Evolutionary conservation across 768 basidiomycete genomes (phyloP), one percentile per base, ranked within the genome.

Genomic region (Psilocybe azurescens): DNA sequence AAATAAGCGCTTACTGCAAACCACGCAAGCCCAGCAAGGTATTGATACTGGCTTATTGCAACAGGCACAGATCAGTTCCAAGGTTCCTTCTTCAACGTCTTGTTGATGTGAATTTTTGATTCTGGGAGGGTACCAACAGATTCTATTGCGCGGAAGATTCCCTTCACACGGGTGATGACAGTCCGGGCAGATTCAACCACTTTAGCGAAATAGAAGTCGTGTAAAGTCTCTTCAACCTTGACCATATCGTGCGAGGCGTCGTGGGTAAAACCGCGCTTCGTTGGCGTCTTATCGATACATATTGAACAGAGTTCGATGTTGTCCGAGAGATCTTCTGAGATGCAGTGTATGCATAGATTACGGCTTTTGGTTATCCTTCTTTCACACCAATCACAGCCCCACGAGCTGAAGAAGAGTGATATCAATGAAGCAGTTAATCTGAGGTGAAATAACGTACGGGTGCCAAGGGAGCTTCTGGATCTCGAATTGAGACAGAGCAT

Each of bases 381-480:
- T 58, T 70, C 74, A 52, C 76, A 78, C 48, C 65, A 70, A 58
- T 75, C 76, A 50, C 77, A 78, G 11, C 70, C 71, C 69, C 72
- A 73, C 0, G 73, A 51, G 20, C 53, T 54, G 30, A 13, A 16
- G 13, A 14, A 5, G 20, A 8, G 29, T n/a, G 59, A 53, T 44
- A 38, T 54, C 39, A 59, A 24, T 56, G 14, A 3, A 20, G 5
- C 7, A 18, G 5, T 20, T n/a, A 11, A 2, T 3, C 48, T 30
- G 16, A 24, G 33, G 24, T 13, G 16, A 16, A 57, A 29, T 18
- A 69, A 60, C 77, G 39, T 65, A 77, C 77, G 74, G 73, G 63
- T 76, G 75, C 69, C 72, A 76, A n/a, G 75, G 73, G 10, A 75
- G 65, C 56, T 76, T 74, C 33, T 73, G 71, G 24, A 74, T 73